Evolutionary conservation across 1,139 yeast genomes (phyloP), one percentile per base, ranked within the genome.

Genomic region (Debaryomyces fabryi): DNA sequence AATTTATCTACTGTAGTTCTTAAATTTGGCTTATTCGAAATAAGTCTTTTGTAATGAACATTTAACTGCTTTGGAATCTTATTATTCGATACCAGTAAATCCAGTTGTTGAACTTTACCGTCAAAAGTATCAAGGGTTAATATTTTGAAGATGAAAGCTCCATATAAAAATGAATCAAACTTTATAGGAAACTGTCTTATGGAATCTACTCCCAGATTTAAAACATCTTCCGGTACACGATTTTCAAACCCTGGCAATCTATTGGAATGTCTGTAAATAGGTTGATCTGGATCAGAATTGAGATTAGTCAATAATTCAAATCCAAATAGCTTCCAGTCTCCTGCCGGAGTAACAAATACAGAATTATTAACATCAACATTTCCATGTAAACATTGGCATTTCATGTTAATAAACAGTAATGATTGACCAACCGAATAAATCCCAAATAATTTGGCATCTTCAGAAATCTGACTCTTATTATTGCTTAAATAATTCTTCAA

Each of bases 261-360:
- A 40, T 55, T 52, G 4, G 68, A 60, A 20, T 62, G 51, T 45
- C 77, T 59, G 52, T 73, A 76, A 2, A 78, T 57, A 2, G 80
- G 78, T 48, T 73, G 79, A 48, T 80, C 81, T 3, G 80, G 78
- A 50, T 82, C 86, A 1, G 77, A 68, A 21, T 68, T 69, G 48
- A 75, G 59, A 52, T 76, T 81, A 1, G 86, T 77, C 48, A 87
- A 74, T 4, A 88, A 65, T 63, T 92, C 98, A 58, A 91, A 82
- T 1, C 97, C 97, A 54, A 88, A 88, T 23, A 92, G 64, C 50
- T 84, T 86, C 95, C 96, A 89, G 59, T 88, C 96, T 7, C 97
- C 96, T 20, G 75, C 78, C 12, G 53, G 54, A 48, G 80, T 86
- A 12, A 89, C 83, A 64, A 69, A 90, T 0, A 92, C 76, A 0